Evolutionary conservation across 2,329 filamentous ascomycete genomes (phyloP).

Genomic region (Fusarium ramigenum): DNA sequence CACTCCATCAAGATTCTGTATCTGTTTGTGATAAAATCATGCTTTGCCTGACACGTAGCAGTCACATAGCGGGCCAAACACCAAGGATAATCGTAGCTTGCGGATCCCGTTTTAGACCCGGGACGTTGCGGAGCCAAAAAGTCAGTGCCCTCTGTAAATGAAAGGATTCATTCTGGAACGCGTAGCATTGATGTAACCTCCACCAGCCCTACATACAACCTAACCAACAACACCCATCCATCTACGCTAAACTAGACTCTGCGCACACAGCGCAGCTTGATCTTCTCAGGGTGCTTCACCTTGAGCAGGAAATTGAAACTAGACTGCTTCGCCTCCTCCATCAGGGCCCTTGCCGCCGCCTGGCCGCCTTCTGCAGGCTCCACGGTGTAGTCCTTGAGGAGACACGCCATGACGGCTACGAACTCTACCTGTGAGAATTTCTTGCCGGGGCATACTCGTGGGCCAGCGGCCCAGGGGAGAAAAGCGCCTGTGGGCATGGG

Average conservation of each 20-base stretch:
- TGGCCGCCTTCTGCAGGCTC: slow-evolving; percentile 22
- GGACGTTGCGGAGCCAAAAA: neutral
- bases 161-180: neutral
- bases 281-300: slow-evolving; percentile 36
- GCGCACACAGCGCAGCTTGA: slow-evolving; percentile 33
- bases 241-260: neutral
- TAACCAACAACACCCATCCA: neutral
- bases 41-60: neutral
- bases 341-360: slow-evolving; percentile 20
- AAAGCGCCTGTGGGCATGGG: slow-evolving; percentile 21
- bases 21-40: neutral
- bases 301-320: slow-evolving; percentile 39
- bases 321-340: slow-evolving; percentile 37
- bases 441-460: slow-evolving; percentile 33
- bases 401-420: slow-evolving; percentile 32
- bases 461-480: slow-evolving; percentile 29
- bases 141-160: neutral
- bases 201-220: neutral
- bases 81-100: neutral
- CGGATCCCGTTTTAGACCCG: neutral
- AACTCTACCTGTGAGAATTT: slow-evolving; percentile 41
- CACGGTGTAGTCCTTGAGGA: slow-evolving; percentile 29
- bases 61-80: neutral
- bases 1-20: neutral
- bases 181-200: neutral